A percentile compares a stretch with the other conserved stretches of the same genome.
These are phyloP conservation scores for Scleroderma citrinum DNA, from an alignment of 768 basidiomycete genomes.

Conservation along the genomic window DNA sequence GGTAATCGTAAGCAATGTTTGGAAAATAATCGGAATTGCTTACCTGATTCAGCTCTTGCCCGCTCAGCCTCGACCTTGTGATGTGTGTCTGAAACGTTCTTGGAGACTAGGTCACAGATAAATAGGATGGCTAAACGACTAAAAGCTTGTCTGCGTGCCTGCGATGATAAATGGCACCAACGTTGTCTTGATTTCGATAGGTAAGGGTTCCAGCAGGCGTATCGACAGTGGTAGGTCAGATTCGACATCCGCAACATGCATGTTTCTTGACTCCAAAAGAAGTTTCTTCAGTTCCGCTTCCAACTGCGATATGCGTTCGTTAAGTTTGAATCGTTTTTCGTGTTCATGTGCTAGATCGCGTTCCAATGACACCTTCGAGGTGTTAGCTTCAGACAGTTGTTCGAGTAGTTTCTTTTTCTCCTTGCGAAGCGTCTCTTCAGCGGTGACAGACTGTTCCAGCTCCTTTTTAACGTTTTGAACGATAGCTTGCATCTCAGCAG, in stretches of 20 bases:
- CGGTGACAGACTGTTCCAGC: not conserved
- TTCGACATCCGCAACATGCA: not conserved
- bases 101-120: not conserved
- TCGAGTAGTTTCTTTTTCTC: not conserved
- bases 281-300: not conserved
- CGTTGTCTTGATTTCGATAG: not conserved
- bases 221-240: not conserved
- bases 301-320: not conserved
- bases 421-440: not conserved
- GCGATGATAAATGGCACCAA: not conserved
- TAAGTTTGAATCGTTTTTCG: not conserved
- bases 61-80: not conserved
- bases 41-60: slow-evolving; percentile 1
- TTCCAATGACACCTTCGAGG: not conserved
- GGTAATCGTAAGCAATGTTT: not conserved
- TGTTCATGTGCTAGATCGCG: not conserved
- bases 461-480: not conserved
- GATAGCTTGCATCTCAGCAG: not conserved
- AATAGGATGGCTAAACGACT: not conserved
- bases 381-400: not conserved
- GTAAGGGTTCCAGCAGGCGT: not conserved
- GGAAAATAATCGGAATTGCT: not conserved
- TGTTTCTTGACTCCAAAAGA: not conserved
- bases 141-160: not conserved
- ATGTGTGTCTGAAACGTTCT: not conserved